Evolutionary conservation across 2,329 filamentous ascomycete genomes (phyloP).

Genomic region (Trichoderma brevicompactum): DNA sequence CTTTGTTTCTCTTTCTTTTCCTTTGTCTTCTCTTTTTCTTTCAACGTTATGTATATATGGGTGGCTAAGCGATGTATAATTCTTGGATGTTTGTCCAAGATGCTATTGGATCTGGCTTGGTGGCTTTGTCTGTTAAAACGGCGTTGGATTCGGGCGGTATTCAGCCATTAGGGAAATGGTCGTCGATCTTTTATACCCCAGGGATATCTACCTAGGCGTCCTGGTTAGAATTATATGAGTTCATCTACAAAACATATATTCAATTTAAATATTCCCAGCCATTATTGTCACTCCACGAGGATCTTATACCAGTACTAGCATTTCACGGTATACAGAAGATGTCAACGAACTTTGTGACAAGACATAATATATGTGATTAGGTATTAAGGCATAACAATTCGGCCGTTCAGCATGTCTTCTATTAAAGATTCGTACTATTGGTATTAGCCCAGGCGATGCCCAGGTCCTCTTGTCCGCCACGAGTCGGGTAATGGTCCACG

Average conservation of each 20-base stretch:
- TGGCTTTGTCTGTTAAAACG: constrained; percentile 1
- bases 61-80: constrained; percentile 2
- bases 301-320: background rate
- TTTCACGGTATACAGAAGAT: too few relatives aligned
- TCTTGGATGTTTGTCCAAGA: constrained; percentile 11
- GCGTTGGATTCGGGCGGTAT: constrained; percentile 12
- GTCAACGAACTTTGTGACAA: background rate
- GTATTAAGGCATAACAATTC: background rate
- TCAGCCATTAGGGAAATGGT: constrained; percentile 9
- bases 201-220: constrained; percentile 2
- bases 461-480: constrained; percentile 66
- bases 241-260: background rate
- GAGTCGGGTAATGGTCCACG: constrained; percentile 62
- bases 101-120: background rate
- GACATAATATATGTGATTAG: background rate
- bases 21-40: background rate
- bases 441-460: constrained; percentile 63
- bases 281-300: background rate
- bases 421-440: background rate
- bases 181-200: constrained; percentile 21
- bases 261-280: background rate
- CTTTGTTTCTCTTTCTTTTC: background rate
- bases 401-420: background rate
- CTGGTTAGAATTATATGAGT: background rate
- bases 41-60: background rate